Percentiles rank a stretch among this genome's conserved stretches.
phyloP scores from a whole-genome alignment of 768 basidiomycete species.

The Tulasnella sp. region DNA sequence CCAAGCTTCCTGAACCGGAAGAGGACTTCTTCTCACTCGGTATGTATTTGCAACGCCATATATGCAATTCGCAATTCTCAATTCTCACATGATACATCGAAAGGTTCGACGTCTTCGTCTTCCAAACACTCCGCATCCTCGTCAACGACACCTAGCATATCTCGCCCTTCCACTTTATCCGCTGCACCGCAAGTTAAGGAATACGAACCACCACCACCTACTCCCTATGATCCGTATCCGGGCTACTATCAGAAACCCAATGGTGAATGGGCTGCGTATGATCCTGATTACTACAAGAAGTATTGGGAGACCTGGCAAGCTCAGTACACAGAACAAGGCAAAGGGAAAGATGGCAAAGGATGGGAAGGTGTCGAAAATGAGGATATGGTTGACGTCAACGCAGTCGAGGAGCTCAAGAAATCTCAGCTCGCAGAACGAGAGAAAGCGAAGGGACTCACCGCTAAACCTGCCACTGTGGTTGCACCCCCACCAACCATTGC shows the following conservation, averaged over 20 bases:
- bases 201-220: slow-evolving; percentile 70
- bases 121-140: slow-evolving; percentile 23
- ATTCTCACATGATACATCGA: background rate
- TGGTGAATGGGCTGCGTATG: slow-evolving; percentile 73
- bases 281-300: slow-evolving; percentile 61
- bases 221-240: slow-evolving; percentile 70
- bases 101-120: slow-evolving; percentile 6
- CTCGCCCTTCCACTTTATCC: slow-evolving; percentile 13
- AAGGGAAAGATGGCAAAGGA: slow-evolving; percentile 50
- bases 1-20: slow-evolving; percentile 19
- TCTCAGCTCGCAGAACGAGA: slow-evolving; percentile 51
- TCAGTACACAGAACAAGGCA: slow-evolving; percentile 53
- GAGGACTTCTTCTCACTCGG: slow-evolving; percentile 36
- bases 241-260: slow-evolving; percentile 84
- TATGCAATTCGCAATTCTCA: background rate
- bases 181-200: slow-evolving; percentile 65
- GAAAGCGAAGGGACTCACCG: slow-evolving; percentile 69
- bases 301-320: slow-evolving; percentile 70
- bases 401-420: slow-evolving; percentile 66
- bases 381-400: slow-evolving; percentile 59
- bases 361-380: slow-evolving; percentile 63
- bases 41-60: slow-evolving; percentile 21
- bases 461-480: slow-evolving; percentile 41
- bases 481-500: slow-evolving; percentile 79
- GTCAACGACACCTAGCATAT: background rate